These are phyloP conservation scores for Agrocybe pediades DNA, from an alignment of 768 basidiomycete genomes.

Conservation along the genomic window DNA sequence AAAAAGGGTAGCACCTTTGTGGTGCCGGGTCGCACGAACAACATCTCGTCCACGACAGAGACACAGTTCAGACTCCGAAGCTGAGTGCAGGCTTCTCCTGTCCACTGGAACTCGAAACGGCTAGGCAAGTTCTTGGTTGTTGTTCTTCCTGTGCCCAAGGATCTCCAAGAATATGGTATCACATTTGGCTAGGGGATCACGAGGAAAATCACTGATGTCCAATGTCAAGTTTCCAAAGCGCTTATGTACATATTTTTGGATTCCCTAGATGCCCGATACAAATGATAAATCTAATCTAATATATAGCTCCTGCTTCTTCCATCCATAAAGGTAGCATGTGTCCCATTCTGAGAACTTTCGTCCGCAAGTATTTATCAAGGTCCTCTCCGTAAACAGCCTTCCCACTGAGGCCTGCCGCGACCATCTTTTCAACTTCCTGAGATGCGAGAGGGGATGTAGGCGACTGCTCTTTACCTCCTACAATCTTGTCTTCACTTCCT, in stretches of 20 bases:
- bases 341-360: constrained; percentile 97
- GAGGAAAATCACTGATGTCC: too few relatives aligned
- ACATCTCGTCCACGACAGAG: too few relatives aligned
- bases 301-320: constrained; percentile 33
- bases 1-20: too few relatives aligned
- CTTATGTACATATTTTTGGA: background rate
- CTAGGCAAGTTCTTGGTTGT: too few relatives aligned
- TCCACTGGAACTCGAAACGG: too few relatives aligned
- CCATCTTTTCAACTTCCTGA: constrained; percentile 35
- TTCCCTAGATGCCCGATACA: background rate
- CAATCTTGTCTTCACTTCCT: constrained; percentile 27
- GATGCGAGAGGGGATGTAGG: constrained; percentile 16
- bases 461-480: constrained; percentile 14
- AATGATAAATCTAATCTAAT: constrained; percentile 9
- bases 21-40: too few relatives aligned
- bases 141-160: too few relatives aligned
- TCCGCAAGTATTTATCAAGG: constrained; percentile 91
- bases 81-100: too few relatives aligned
- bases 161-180: too few relatives aligned
- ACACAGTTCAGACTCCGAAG: too few relatives aligned
- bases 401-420: constrained; percentile 70
- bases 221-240: too few relatives aligned
- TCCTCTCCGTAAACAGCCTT: constrained; percentile 79
- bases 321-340: constrained; percentile 78
- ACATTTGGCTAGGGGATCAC: too few relatives aligned